Conservation (phyloP, 345 rosid species). For the Pistacia vera region DNA sequence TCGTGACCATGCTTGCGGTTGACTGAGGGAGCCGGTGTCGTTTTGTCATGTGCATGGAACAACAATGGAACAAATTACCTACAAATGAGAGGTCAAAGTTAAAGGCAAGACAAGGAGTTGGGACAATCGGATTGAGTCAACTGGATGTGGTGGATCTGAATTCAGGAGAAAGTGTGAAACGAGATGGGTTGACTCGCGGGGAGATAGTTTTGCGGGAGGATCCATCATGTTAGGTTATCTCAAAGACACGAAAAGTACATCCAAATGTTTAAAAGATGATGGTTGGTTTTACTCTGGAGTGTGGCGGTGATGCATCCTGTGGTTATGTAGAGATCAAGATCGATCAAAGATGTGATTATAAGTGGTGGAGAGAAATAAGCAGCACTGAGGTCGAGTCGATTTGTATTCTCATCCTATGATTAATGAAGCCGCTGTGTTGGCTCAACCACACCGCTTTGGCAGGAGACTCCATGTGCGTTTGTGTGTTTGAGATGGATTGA, state of each 20-base stretch:
- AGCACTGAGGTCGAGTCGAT: slow-evolving; percentile 51
- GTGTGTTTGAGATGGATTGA: slow-evolving; percentile 41
- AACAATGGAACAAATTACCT: too few species aligned
- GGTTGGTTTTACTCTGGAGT: slow-evolving; percentile 70
- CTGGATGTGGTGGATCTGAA: too few species aligned
- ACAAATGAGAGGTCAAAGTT: too few species aligned
- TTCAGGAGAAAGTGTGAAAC: slow-evolving; percentile 46
- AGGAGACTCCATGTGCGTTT: slow-evolving; percentile 67
- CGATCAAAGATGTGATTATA: slow-evolving; percentile 58
- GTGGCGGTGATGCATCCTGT: slow-evolving; percentile 56
- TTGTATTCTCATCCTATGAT: slow-evolving; percentile 50
- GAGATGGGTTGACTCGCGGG: slow-evolving; percentile 48
- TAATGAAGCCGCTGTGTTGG: slow-evolving; percentile 66
- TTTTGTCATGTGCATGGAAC: too few species aligned
- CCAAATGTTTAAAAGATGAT: slow-evolving; percentile 32
- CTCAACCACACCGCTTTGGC: slow-evolving; percentile 61
- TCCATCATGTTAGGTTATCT: slow-evolving; percentile 60
- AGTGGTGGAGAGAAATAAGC: slow-evolving; percentile 69
- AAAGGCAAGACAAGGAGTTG: too few species aligned
- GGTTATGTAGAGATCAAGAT: slow-evolving; percentile 61
- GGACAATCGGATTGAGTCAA: too few species aligned
- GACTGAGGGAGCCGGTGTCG: too few species aligned
- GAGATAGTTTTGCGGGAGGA: slow-evolving; percentile 57
- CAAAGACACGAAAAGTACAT: slow-evolving; percentile 44
- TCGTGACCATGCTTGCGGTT: too few species aligned